Evolutionary conservation across 1,284 basidiomycete genomes (phyloP), one percentile per base, ranked within the genome.

Genomic region (Malassezia pachydermatis): DNA sequence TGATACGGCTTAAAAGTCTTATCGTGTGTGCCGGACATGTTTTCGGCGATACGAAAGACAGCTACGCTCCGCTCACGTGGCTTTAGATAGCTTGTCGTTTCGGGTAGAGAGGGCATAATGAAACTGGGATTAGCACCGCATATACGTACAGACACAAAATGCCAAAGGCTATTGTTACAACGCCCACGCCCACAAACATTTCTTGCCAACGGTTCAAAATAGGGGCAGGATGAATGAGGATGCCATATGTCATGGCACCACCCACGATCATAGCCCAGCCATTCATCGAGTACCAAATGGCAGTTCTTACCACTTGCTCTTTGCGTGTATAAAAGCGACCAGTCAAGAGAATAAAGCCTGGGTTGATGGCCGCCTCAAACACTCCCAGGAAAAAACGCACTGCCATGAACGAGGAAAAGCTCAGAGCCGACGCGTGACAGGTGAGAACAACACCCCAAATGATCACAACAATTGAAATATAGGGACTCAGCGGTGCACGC

Each of bases 41-140:
- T 80, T 58, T 76, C 75, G 35, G 77, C 67, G 8, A 80, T 78
- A n/a, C 78, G 74, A 60, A 79, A 76, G 19, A 78, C 75, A 40
- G 80, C 76, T 16, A 79, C 74, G n/a, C 77, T 56, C 25, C 76
- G 73, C 57, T 80, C 77, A 49, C 78, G 75, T 19, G 73, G 65
- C 23, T 75, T 74, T 56, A 75, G 78, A 41, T 58, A 57, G 1
- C 49, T 40, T 9, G 58, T 55, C 4, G 54, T 59, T 1, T 55
- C 61, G 0, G 65, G 65, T 5, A 54, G 55, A 16, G 53, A 50
- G 2, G 67, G 64, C 48, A 67, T 50, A 41, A 65, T 51, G 13
- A 53, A 49, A 19, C 34, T 45, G 32, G n/a, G 34, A 24, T 28
- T 1, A 37, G 6, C 9, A 1, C 2, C 10, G 7, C n/a, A n/a